Evolutionary conservation across 257 asterid genomes (phyloP), one percentile per base, ranked within the genome.

Genomic region (Lantana camara): DNA sequence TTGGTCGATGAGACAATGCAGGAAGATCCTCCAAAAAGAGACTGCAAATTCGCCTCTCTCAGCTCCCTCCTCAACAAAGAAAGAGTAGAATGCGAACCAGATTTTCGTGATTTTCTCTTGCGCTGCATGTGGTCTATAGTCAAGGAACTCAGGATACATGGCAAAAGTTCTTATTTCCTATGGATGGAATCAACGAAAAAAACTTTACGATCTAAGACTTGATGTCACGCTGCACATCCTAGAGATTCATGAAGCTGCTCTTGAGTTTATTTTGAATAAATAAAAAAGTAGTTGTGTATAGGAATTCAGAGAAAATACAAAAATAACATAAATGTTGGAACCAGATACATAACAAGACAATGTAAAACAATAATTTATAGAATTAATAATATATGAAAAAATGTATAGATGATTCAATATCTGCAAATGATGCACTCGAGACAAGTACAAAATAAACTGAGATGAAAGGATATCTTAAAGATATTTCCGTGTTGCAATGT

Each of bases 51-150:
- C 79, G 95, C 96, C 74, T 94, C 97, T 73, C 93, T 88, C 75
- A 94, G 86, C 81, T 94, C 96, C 80, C 87, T 79, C 80, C 96
- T 90, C 79, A 94, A 80, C 79, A 94, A 62, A 67, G 97, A 90
- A 50, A 90, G 92, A 32, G 95, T 87, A 0, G 97, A 84, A 73
- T 79, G 89, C 49, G 96, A 80, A 68, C 87, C 78, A 24, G 77
- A 63, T 81, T 85, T 90, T 72, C 95, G 88, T 45, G 94, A 75
- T 84, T 88, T 94, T 77, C 96, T 91, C 85, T 90, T 90, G 60
- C 89, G 96, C 82, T 86, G 99, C 95, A 90, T 80, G 96, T 94
- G 73, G 68, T 69, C 60, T 64, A 35, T 50, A 74, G 94, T 87
- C 83, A 94, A 89, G 97, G 95, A 80, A 79, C 75, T 58, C 86